A percentile compares a stretch with the other conserved stretches of the same genome.
These are phyloP conservation scores for Triticum monococcum DNA, from an alignment of 176 grass and related monocot species.

Conservation along the genomic window DNA sequence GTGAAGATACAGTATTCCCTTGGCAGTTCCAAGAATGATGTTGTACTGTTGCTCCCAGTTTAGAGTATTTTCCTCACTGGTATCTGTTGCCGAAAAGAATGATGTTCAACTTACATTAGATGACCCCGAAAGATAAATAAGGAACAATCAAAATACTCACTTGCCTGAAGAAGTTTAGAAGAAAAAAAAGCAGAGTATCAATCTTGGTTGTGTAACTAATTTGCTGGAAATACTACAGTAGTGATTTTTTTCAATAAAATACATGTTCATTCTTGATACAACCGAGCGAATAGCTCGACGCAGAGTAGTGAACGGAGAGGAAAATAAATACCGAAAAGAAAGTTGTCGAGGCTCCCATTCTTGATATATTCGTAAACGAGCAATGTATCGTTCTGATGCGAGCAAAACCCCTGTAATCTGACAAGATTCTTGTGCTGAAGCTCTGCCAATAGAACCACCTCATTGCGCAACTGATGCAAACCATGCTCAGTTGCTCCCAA, in stretches of 20 bases:
- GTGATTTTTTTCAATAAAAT: too few relatives aligned
- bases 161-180: too few relatives aligned
- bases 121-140: neutral
- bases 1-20: conserved; percentile 57
- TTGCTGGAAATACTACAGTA: neutral
- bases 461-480: conserved; percentile 41
- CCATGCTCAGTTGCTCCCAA: conserved; percentile 6
- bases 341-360: conserved; percentile 36
- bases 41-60: conserved; percentile 33
- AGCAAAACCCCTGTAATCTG: conserved; percentile 38
- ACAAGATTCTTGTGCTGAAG: conserved; percentile 63
- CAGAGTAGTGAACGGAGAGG: neutral
- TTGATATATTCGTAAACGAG: conserved; percentile 32
- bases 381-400: conserved; percentile 1
- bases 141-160: neutral
- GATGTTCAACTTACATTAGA: neutral
- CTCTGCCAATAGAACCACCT: conserved; percentile 26
- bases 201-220: neutral
- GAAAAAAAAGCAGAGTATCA: too few relatives aligned
- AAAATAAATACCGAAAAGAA: conserved; percentile 29
- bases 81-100: conserved; percentile 2
- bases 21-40: conserved; percentile 52
- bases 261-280: too few relatives aligned
- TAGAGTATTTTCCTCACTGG: neutral
- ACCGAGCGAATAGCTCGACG: too few relatives aligned